These are phyloP conservation scores for Neoascochyta sp. DNA, from an alignment of 2,329 filamentous ascomycete species.

Conservation along the genomic window DNA sequence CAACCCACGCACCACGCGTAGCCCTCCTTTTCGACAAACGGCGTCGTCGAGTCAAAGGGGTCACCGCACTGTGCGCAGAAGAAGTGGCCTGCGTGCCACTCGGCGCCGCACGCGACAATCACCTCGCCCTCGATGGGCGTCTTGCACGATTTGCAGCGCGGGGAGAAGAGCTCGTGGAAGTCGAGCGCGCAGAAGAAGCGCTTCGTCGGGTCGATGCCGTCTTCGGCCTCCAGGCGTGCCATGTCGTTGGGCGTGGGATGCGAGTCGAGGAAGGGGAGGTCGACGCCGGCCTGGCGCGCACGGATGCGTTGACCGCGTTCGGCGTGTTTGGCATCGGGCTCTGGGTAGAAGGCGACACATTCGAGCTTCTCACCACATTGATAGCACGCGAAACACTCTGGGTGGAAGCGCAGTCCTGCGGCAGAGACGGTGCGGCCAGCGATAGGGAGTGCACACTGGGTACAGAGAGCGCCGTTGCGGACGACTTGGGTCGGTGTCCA, in stretches of 20 bases:
- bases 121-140: slow-evolving; percentile 96
- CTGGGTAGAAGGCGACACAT: slow-evolving; percentile 92
- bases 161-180: slow-evolving; percentile 92
- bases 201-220: slow-evolving; percentile 61
- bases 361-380: slow-evolving; percentile 84
- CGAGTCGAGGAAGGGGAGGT: slow-evolving; percentile 45
- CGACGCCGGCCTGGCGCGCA: slow-evolving; percentile 52
- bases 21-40: slow-evolving; percentile 96
- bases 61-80: slow-evolving; percentile 99
- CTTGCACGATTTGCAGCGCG: slow-evolving; percentile 91
- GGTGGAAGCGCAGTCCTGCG: slow-evolving; percentile 80
- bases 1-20: slow-evolving; percentile 96
- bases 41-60: slow-evolving; percentile 60
- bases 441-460: slow-evolving; percentile 79
- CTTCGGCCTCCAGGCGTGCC: slow-evolving; percentile 52
- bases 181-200: slow-evolving; percentile 98
- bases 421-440: slow-evolving; percentile 86
- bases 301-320: slow-evolving; percentile 72
- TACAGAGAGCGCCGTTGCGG: slow-evolving; percentile 69
- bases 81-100: slow-evolving; percentile 97
- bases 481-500: slow-evolving; percentile 46
- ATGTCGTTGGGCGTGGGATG: slow-evolving; percentile 56
- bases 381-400: slow-evolving; percentile 87
- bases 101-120: slow-evolving; percentile 85
- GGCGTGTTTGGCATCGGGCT: slow-evolving; percentile 68